These are phyloP conservation scores for Metschnikowia gruessii DNA, from an alignment of 805 yeast species.

Conservation along the genomic window DNA sequence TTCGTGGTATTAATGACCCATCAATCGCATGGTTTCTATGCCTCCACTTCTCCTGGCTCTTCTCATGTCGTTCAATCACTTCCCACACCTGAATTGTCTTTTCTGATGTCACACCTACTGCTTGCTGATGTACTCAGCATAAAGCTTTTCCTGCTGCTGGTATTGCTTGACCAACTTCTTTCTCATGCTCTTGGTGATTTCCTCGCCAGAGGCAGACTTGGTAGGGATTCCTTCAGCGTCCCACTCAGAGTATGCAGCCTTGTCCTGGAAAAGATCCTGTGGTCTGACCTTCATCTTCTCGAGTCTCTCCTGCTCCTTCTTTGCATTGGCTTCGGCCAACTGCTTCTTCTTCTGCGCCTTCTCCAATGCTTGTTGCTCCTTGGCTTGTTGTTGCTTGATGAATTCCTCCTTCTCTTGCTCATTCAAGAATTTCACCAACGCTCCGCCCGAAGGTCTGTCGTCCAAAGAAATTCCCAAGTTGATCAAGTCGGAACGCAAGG, in stretches of 20 bases:
- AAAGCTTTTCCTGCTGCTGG: constrained; percentile 78
- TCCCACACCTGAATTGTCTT: neutral
- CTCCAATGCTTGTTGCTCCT: constrained; percentile 52
- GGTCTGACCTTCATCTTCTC: constrained; percentile 73
- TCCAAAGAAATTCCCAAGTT: constrained; percentile 81
- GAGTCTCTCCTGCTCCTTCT: constrained; percentile 58
- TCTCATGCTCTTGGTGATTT: constrained; percentile 76
- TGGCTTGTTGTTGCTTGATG: constrained; percentile 51
- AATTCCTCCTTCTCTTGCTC: constrained; percentile 67
- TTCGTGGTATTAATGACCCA: too few species aligned
- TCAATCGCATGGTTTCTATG: too few species aligned
- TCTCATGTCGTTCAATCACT: too few species aligned
- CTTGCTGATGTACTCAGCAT: constrained; percentile 55
- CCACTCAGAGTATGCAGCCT: constrained; percentile 62
- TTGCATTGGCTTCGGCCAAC: constrained; percentile 49
- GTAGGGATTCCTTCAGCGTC: constrained; percentile 85
- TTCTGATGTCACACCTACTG: constrained; percentile 3
- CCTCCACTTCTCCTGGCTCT: neutral
- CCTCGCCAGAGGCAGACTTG: constrained; percentile 73
- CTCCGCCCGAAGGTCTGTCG: constrained; percentile 79
- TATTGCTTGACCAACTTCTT: constrained; percentile 80
- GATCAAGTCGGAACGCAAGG: constrained; percentile 66
- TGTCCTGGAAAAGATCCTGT: constrained; percentile 64
- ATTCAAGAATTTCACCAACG: constrained; percentile 78
- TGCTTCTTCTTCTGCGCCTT: constrained; percentile 58